Base-by-base conservation (phyloP, 2,329 filamentous ascomycete genomes). In the Claviceps monticola region DNA sequence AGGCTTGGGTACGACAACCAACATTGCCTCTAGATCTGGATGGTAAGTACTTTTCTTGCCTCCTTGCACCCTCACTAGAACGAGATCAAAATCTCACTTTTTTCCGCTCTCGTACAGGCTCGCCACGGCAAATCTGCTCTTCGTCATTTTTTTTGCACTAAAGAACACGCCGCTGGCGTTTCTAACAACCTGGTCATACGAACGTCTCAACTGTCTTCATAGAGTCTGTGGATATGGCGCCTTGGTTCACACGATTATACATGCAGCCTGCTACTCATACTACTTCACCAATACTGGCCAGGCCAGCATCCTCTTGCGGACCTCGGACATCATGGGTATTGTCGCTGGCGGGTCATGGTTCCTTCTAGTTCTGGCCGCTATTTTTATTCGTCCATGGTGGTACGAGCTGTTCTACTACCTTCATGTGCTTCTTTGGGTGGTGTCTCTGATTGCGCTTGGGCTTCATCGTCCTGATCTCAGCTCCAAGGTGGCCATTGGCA, bases 91-190 rank as follows among this genome's bases (percentile, higher is more conserved):
- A 13, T 46, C 8, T 23, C 21, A 21, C 13, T 5, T 11, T 37
- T n/a, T 1, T 11, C 5, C 17, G 17, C 16, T 4, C 5, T 13
- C 6, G 4, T 26, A n/a, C 34, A 72, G 70, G 70, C 60, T 72
- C 53, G 60, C 65, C 1, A 56, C 71, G 16, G 59, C 55, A 11
- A 82, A 82, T 56, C 60, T 79, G 34, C 63, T 68, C 13, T 63
- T 82, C 16, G 68, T 78, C 13, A 66, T 79, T 13, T 74, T 80
- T 48, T 64, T 82, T 16, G 69, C 73, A 1, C 65, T 82, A 43
- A 80, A 80, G 57, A 80, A 81, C 58, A 81, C 78, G 0, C 79
- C 78, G 0, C 61, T 82, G 17, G 73, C 73, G 0, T 71, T 72
- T 53, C 56, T 82, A 11, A 74, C 74, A 1, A 65, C 71, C 1